Base-by-base conservation (phyloP, 768 basidiomycete genomes). In the Rhizopogon salebrosus region DNA sequence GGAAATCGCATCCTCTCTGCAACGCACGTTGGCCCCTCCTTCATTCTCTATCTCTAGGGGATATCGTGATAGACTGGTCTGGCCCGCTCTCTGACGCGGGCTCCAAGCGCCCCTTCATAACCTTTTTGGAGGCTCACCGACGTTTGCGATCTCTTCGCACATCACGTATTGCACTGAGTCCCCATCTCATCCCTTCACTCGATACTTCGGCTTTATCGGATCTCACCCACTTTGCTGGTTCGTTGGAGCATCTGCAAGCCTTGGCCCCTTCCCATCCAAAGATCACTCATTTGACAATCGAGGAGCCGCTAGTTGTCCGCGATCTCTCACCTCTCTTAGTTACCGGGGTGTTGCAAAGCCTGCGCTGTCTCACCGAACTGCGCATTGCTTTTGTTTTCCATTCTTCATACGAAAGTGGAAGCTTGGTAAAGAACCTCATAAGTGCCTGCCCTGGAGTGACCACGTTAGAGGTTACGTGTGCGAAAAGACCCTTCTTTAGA, bases 351-450 rank as follows among this genome's bases (percentile, higher is more conserved):
- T 75, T 90, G 23, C 74, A 79, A 54, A 75, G 76, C 43, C 61
- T 89, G 20, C 75, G 76, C 18, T 72, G 72, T 4, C 74, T 90
- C 23, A 76, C 72, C 11, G 76, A 80, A 37, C 72, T 90, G 51
- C 82, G 77, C 49, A 78, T 89, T 39, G 72, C 80, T 14, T 89
- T 89, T 62, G 76, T 79, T 36, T 76, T 89, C 46, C 84, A 89
- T 60, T 83, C 82, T 1, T 82, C 83, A 60, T 89, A 89, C 60
- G 87, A 90, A 58, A 84, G 84, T 60, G 83, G 80, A 24, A 82
- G 82, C 58, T 70, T 89, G 53, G 72, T 90, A 31, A 80, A 84
- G 41, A 82, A 84, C 3, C 76, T 90, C 52, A 79, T 82, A 49
- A 69, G 80, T 11, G 77, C 84, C 0, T 89, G 87, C 60, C 87